Evolutionary conservation across 1,284 basidiomycete genomes (phyloP), one percentile per base, ranked within the genome.

Genomic region (Malassezia caprae): DNA sequence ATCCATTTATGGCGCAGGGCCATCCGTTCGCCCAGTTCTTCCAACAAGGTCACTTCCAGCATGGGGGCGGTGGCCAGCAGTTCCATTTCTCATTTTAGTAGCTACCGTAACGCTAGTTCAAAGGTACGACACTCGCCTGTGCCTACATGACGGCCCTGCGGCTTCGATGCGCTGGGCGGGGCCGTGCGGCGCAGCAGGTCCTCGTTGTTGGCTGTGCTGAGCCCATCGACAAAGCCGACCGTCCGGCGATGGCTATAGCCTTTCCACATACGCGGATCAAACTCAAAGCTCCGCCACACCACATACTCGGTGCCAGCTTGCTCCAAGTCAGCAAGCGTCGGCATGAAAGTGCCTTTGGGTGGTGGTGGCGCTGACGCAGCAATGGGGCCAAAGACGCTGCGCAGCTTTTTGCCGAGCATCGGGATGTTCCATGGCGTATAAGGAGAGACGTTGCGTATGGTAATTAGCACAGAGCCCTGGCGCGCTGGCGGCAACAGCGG

Each of bases 241-340:
- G 91, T 96, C 80, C 93, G 85, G 11, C 88, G 79, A 76, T 96
- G 91, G 62, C 84, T 84, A 67, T 96, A 96, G 0, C 87, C 89
- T 45, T 81, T 80, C 83, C 88, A 96, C 0, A 78, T 69, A 12
- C 74, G 75, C 24, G 87, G 80, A 42, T 83, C 78, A 67, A 98
- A 98, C 23, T 78, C 79, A 73, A 93, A 96, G 1, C 88, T 90
- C 23, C 89, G 80, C 44, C 90, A 76, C 4, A 88, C 79, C 2
- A 77, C 80, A 70, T 87, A 96, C 10, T 76, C 78, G 4, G 87
- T 85, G 69, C 85, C 87, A 8, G 77, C 75, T 11, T 76, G 75
- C 23, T 77, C 75, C 30, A 77, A 78, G 2, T 76, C 71, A 55
- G 30, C 58, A 19, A 59, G 34, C 0, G 56, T 57, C 10, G 68